Evolutionary conservation across 73 alveolate genomes (phyloP), one percentile per base, ranked within the genome.

Genomic region (Paramecium caudatum): DNA sequence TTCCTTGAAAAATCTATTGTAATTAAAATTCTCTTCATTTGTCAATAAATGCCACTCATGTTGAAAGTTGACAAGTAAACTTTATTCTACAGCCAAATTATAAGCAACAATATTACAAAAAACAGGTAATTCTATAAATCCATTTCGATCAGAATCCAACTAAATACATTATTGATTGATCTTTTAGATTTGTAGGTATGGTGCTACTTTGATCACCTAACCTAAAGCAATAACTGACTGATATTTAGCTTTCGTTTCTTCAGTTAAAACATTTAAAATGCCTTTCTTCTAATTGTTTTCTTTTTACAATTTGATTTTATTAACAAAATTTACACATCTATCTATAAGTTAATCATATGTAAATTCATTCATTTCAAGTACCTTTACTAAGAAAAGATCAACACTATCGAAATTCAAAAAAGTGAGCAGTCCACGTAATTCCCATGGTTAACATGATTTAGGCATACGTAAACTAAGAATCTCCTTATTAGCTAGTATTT

Each of bases 61-160:
- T 74, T 74, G n/a, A 43, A 74, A 74, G 10, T 41, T 45, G 4
- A 74, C 27, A 10, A 74, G 19, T 37, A 74, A 17, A 5, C 47
- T 39, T 16, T 36, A 36, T 3, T 23, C 46, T 9, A 74, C 68
- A 5, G 0, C 13, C 21, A 45, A 3, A 21, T 74, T 74, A 43
- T 74, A 74, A 0, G 88, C 88, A 9, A 74, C 32, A 3, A 74
- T 27, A 74, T 74, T 74, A 17, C 69, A 41, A 41, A 74, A 74
- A 16, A 74, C 32, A 74, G 88, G 88, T 21, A 74, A 21, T 74
- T 74, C 88, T 1, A 74, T 41, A 19, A 74, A 74, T 15, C 88
- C 88, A 74, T 74, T 74, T 21, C 32, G 16, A 39, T 74, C 88
- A 41, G 17, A 15, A 43, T 74, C 88, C 5, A 74, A 41, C 43